Conservation (phyloP, 2,329 filamentous ascomycete species). For the Fusarium sp. region DNA sequence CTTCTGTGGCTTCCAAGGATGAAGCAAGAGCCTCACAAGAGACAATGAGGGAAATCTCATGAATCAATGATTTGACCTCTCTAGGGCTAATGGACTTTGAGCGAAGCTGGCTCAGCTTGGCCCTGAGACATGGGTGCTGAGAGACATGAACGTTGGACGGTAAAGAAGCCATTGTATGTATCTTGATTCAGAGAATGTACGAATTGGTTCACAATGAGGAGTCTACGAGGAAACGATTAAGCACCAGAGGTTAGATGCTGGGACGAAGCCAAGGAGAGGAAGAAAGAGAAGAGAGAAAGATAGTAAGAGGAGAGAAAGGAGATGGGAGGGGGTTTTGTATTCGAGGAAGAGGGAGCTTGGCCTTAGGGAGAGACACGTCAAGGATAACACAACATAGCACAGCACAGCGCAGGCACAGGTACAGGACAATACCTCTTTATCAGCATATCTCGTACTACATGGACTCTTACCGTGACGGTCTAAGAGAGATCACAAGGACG, state of each 20-base stretch:
- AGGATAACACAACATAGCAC: not conserved
- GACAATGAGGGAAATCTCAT: conserved; percentile 87
- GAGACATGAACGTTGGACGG: conserved; percentile 80
- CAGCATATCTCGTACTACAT: conserved; percentile 28
- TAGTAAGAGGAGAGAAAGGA: conserved; percentile 19
- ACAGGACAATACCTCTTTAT: conserved; percentile 19
- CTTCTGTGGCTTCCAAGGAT: conserved; percentile 66
- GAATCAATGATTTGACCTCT: conserved; percentile 83
- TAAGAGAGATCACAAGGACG: conserved; percentile 38
- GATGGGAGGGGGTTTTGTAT: conserved; percentile 36
- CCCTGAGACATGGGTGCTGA: conserved; percentile 83
- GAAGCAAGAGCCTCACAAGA: conserved; percentile 82
- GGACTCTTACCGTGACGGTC: conserved; percentile 25
- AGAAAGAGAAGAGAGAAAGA: conserved; percentile 32
- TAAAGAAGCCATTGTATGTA: conserved; percentile 53
- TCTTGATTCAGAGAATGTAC: conserved; percentile 1
- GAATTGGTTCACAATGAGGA: conserved; percentile 15
- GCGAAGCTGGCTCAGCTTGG: conserved; percentile 90
- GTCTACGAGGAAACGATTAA: conserved; percentile 39
- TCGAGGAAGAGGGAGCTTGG: conserved; percentile 20
- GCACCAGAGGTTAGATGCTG: conserved; percentile 38
- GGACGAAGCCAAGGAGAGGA: conserved; percentile 45
- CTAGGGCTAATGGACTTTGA: conserved; percentile 75
- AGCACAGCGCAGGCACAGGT: not conserved
- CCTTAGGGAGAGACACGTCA: conserved; percentile 18